Base-by-base conservation (phyloP, 306 rosid species). In the Mimosa bimucronata region DNA sequence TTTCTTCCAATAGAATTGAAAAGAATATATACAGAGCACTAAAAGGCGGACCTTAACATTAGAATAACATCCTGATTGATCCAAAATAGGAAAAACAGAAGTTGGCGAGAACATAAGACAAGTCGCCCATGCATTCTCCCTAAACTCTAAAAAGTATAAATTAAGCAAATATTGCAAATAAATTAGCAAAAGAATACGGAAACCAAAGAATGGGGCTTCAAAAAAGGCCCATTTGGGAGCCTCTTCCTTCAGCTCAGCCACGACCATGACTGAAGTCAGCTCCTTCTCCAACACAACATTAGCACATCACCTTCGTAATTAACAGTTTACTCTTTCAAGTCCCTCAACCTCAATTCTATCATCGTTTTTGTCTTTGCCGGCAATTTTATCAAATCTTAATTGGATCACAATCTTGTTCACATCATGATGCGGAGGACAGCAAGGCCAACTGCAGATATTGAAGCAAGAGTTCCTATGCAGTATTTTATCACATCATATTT, bases 401-500 rank as follows among this genome's bases (percentile, higher is more conserved):
- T 77, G 52, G 62, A 80, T 58, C 67, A 66, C 82, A 80, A 26
- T 53, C 41, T 29, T 40, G 48, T 77, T 86, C 80, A 92, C 97
- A 89, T 89, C 78, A 92, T 83, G 79, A 92, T 88, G 40, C 99
- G 97, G 73, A 95, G 77, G 57, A 93, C 90, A 44, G 99, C 98
- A 13, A 95, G 97, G 60, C 99, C 99, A 69, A 95, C 98, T 1
- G 98, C 97, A 81, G 99, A 95, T 9, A 95, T 89, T 57, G 99
- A 95, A 41, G 91, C 98, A 73, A 95, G 97, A 41, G 98, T 91
- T 85, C 99, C 99, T 67, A 95, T 90, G 93, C 97, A 95, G 84
- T 93, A 95, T 85, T 93, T 95, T 79, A 95, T 95, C 45, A 95
- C 99, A 23, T 93, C 99, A 70, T 93, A 95, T 85, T 95, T 95